These are phyloP conservation scores for Coemansia javaensis DNA, from an alignment of 192 early-diverging fungal genomes.

Conservation along the genomic window DNA sequence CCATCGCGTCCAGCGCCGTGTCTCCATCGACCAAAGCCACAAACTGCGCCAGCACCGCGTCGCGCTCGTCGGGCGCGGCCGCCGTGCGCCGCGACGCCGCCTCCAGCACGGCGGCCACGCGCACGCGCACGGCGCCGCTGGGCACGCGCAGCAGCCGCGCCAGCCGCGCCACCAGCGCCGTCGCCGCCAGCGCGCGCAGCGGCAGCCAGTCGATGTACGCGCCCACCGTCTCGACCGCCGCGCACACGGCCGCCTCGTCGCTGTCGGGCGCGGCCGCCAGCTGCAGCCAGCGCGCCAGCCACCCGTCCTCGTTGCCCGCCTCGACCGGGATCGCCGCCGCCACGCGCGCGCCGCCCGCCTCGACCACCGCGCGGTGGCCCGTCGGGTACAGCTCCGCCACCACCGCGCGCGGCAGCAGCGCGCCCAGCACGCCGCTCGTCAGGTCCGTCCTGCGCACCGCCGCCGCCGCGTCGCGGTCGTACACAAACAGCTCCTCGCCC, in stretches of 20 bases:
- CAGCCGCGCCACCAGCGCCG: constrained; percentile 13
- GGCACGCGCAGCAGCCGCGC: constrained; percentile 10
- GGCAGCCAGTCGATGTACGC: constrained; percentile 43
- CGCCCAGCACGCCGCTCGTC: constrained; percentile 36
- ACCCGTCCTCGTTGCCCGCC: constrained; percentile 38
- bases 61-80: constrained; percentile 22
- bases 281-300: constrained; percentile 27
- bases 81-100: constrained; percentile 22
- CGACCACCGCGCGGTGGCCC: constrained; percentile 12
- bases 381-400: constrained; percentile 32
- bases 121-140: constrained; percentile 17
- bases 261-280: constrained; percentile 6
- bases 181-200: constrained; percentile 18
- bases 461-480: constrained; percentile 30
- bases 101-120: constrained; percentile 19
- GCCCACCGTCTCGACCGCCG: constrained; percentile 12
- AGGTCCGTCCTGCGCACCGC: constrained; percentile 33
- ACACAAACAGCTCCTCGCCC: constrained; percentile 46
- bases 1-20: constrained; percentile 4
- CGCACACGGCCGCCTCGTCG: constrained; percentile 4
- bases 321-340: constrained; percentile 22
- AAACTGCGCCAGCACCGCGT: constrained; percentile 28
- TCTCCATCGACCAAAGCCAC: constrained; percentile 9
- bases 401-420: constrained; percentile 20
- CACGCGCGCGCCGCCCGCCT: constrained; percentile 5